phyloP scores from a whole-genome alignment of 2,329 filamentous ascomycete species.

The Pezicula rhizophila region DNA sequence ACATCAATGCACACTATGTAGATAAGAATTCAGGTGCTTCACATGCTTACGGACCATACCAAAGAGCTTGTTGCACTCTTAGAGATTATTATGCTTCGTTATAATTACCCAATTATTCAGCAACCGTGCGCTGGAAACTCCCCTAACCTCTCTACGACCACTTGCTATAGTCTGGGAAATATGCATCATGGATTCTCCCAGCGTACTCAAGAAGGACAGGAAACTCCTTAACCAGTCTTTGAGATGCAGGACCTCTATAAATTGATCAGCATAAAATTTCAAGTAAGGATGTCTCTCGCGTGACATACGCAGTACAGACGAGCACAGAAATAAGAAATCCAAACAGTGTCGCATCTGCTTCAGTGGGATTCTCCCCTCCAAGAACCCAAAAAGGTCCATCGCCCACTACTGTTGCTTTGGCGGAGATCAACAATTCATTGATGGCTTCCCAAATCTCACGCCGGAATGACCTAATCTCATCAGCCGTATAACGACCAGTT shows the following conservation, averaged over 20 bases:
- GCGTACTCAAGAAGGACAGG: conserved; percentile 50
- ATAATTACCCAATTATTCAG: too few species aligned
- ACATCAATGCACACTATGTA: too few species aligned
- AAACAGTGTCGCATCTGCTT: conserved; percentile 51
- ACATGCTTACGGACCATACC: too few species aligned
- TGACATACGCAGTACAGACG: conserved; percentile 46
- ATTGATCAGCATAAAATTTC: background rate
- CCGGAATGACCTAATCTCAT: conserved; percentile 41
- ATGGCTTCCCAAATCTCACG: conserved; percentile 49
- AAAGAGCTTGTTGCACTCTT: too few species aligned
- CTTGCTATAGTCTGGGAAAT: conserved; percentile 51
- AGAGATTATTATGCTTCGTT: too few species aligned
- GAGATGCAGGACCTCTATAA: conserved; percentile 40
- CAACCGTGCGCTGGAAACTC: too few species aligned
- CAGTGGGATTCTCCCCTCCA: conserved; percentile 45
- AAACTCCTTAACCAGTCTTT: conserved; percentile 37
- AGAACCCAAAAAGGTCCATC: conserved; percentile 50
- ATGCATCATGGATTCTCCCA: conserved; percentile 44
- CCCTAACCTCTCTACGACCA: conserved; percentile 18
- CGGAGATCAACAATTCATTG: conserved; percentile 34
- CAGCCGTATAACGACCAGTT: conserved; percentile 40
- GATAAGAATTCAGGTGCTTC: too few species aligned
- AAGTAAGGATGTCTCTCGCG: background rate
- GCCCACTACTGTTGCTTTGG: conserved; percentile 24
- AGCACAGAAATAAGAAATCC: conserved; percentile 50